Conservation (phyloP, 441 rosid genomes). For the Populus hybrid region DNA sequence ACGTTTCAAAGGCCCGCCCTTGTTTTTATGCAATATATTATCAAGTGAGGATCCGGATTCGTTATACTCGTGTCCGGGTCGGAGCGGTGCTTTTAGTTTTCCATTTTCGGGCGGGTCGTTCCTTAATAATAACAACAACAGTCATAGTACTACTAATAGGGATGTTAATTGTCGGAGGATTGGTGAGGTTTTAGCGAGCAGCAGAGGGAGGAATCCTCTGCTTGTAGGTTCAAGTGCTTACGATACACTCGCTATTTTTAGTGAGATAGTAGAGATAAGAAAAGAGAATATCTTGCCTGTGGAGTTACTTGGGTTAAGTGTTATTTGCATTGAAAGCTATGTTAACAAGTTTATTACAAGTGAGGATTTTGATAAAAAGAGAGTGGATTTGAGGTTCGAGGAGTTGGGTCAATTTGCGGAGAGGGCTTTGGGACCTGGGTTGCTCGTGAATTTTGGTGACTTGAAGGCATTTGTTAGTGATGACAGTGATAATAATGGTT, state of each 20-base stretch:
- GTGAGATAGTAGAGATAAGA: slow-evolving; percentile 35
- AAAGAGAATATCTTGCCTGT: slow-evolving; percentile 34
- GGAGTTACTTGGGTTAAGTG: slow-evolving; percentile 41
- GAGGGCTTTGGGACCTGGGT: slow-evolving; percentile 29
- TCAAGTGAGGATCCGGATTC: slow-evolving; percentile 34
- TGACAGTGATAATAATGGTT: not conserved
- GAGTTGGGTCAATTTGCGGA: slow-evolving; percentile 31
- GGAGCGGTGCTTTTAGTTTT: slow-evolving; percentile 30
- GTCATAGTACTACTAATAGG: slow-evolving; percentile 10
- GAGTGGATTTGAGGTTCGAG: slow-evolving; percentile 30
- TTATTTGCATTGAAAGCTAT: slow-evolving; percentile 42
- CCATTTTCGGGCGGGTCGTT: slow-evolving; percentile 1
- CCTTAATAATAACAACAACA: not conserved
- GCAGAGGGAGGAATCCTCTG: slow-evolving; percentile 46
- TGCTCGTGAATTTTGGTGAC: slow-evolving; percentile 64
- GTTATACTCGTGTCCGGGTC: slow-evolving; percentile 25
- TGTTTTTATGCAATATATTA: slow-evolving; percentile 48
- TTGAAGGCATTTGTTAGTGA: slow-evolving; percentile 33
- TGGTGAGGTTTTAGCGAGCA: slow-evolving; percentile 42
- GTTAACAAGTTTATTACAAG: slow-evolving; percentile 27
- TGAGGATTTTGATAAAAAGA: slow-evolving; percentile 16
- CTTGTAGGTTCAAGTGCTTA: slow-evolving; percentile 54
- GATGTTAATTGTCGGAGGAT: slow-evolving; percentile 54
- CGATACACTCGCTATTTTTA: slow-evolving; percentile 48
- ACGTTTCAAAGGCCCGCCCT: slow-evolving; percentile 42